phyloP scores from a whole-genome alignment of 192 early-diverging fungal genomes.

The Rhizoclosmatium globosum region DNA sequence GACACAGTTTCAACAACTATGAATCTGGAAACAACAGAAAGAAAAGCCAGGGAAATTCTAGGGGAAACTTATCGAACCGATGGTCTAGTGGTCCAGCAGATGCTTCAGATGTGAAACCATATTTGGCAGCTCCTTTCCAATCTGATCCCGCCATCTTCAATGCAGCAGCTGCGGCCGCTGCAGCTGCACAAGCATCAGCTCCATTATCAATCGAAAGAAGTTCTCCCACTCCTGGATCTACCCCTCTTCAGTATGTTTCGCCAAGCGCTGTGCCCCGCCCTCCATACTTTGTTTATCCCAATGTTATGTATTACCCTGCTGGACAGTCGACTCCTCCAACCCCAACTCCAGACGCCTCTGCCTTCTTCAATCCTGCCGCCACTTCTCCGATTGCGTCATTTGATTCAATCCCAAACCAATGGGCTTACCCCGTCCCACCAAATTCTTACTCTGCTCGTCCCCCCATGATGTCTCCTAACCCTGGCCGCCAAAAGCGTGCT shows the following conservation, averaged over 20 bases:
- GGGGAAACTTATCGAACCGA: neutral
- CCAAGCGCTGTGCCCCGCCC: neutral
- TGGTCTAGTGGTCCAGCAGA: neutral
- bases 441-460: neutral
- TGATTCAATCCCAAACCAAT: neutral
- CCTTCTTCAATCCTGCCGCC: conserved; percentile 8
- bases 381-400: neutral
- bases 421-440: neutral
- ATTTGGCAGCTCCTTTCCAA: conserved; percentile 29
- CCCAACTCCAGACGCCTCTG: conserved; percentile 5
- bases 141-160: conserved; percentile 29
- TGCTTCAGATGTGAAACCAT: conserved; percentile 14
- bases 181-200: conserved; percentile 12
- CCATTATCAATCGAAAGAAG: neutral
- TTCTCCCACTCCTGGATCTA: neutral
- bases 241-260: neutral
- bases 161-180: conserved; percentile 27
- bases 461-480: neutral
- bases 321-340: neutral
- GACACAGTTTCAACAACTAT: neutral
- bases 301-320: neutral
- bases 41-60: neutral
- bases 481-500: neutral
- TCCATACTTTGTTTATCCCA: conserved; percentile 17
- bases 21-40: neutral